Base-by-base conservation (phyloP, 176 grass and related monocot species). In the Eleusine coracana region DNA sequence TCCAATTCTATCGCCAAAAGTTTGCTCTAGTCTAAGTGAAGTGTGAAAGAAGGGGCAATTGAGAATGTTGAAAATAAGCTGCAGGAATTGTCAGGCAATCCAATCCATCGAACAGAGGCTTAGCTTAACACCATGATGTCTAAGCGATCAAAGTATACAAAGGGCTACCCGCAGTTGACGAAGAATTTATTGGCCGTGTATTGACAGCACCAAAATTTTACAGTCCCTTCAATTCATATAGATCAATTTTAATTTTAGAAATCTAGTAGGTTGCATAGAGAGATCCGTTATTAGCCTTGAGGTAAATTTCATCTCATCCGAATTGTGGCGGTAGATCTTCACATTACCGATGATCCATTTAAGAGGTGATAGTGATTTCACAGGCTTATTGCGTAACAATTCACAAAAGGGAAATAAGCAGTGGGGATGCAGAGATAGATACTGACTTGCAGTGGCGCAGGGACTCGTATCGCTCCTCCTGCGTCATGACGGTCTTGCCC, bases 401-500 rank as follows among this genome's bases (percentile, higher is more conserved):
- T 55, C 3, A 7, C 20, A 59, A 23, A 59, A 8, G 5, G 6
- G 20, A 9, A 20, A 58, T 54, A 20, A 58, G 20, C 1, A 21
- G 52, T 17, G 3, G 50, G 50, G 2, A 11, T 21, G 18, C 4
- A 21, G 54, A 2, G 7, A 6, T 21, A 15, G 8, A 15, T 0
- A 73, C 92, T 66, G 54, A 98, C 96, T 91, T 98, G 92, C 96
- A 98, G 83, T 95, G 96, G 52, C 93, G 93, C 49, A 98, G 96
- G 9, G 96, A 98, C 71, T 98, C 93, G 70, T 98, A 98, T 7
- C 93, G 93, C 78, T 98, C 96, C 0, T 88, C 81, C 87, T 98
- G 82, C 18, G 80, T 90, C 96, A 98, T 98, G 85, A 98, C 96
- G 14, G 96, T 98, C 94, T 92, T 98, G 28, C 96, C 96, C 87